phyloP scores from a whole-genome alignment of 805 yeast species.

The Lipomyces spencermartinsiae region DNA sequence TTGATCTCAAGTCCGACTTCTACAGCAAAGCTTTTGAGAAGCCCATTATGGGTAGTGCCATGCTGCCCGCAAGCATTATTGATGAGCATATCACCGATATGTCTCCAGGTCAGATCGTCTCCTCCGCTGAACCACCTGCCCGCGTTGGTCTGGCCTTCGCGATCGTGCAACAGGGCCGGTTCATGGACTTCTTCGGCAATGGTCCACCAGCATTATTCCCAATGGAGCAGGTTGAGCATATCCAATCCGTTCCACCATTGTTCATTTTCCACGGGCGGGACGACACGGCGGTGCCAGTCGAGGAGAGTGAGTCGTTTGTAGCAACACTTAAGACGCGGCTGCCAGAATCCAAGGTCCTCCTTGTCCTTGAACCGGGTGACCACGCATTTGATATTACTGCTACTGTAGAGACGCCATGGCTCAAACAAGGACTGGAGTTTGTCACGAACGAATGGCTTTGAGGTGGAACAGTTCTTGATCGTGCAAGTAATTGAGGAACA shows the following conservation, averaged over 20 bases:
- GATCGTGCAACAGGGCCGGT: slow-evolving; percentile 25
- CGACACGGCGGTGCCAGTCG: slow-evolving; percentile 26
- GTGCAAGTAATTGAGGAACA: no score
- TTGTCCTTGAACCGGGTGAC: slow-evolving; percentile 20
- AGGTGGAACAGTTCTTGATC: no score
- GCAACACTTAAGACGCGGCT: slow-evolving; percentile 10
- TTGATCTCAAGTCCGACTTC: slow-evolving; percentile 16
- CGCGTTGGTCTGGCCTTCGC: slow-evolving; percentile 21
- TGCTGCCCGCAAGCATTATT: slow-evolving; percentile 14
- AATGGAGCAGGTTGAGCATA: slow-evolving; percentile 21
- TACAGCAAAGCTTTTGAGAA: slow-evolving; percentile 22
- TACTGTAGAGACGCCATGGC: background rate
- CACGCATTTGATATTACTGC: slow-evolving; percentile 23
- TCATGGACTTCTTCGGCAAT: slow-evolving; percentile 17
- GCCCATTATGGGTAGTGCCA: slow-evolving; percentile 18
- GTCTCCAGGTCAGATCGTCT: background rate
- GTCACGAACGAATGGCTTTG: background rate
- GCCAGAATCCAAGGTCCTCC: slow-evolving; percentile 14
- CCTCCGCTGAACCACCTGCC: slow-evolving; percentile 8
- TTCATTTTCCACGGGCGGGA: slow-evolving; percentile 24
- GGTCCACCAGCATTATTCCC: slow-evolving; percentile 18
- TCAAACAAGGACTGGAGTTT: slow-evolving; percentile 1
- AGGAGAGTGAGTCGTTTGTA: slow-evolving; percentile 15
- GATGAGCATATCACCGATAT: slow-evolving; percentile 2
- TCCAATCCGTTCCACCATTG: slow-evolving; percentile 20